Evolutionary conservation across 306 rosid genomes (phyloP).

Genomic region (Abrus precatorius): DNA sequence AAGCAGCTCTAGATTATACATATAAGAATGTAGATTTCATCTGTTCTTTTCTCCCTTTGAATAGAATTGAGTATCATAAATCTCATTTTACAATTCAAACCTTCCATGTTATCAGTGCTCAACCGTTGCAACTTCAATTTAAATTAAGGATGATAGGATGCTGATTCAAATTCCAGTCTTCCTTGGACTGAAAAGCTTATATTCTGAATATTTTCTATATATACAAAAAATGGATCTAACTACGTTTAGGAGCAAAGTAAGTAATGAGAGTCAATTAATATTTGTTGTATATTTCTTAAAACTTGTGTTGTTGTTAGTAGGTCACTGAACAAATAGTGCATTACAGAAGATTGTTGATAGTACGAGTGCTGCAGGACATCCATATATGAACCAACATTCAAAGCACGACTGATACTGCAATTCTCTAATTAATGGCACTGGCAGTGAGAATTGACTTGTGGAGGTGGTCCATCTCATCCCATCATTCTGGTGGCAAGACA

Average conservation of each 20-base stretch:
- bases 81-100: no score
- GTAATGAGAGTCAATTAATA: not conserved
- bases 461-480: no score
- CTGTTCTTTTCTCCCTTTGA: not conserved
- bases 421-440: not conserved
- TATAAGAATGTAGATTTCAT: slow-evolving; percentile 33
- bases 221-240: not conserved
- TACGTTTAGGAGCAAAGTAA: not conserved
- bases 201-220: not conserved
- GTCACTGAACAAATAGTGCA: not conserved
- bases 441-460: no score
- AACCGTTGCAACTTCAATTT: not conserved
- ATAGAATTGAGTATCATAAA: not conserved
- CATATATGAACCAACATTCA: slow-evolving; percentile 19
- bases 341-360: not conserved
- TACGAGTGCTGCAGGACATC: not conserved
- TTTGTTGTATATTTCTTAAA: not conserved
- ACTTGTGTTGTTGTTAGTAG: not conserved
- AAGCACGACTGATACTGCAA: slow-evolving; percentile 14
- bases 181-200: not conserved
- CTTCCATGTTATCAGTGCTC: not conserved
- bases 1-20: slow-evolving; percentile 47
- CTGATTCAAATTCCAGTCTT: not conserved
- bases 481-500: no score
- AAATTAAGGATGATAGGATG: not conserved